Evolutionary conservation across 2,329 filamentous ascomycete species (phyloP), one percentile per base, ranked within the genome.

Genomic region (Dactylonectria macrodidyma): DNA sequence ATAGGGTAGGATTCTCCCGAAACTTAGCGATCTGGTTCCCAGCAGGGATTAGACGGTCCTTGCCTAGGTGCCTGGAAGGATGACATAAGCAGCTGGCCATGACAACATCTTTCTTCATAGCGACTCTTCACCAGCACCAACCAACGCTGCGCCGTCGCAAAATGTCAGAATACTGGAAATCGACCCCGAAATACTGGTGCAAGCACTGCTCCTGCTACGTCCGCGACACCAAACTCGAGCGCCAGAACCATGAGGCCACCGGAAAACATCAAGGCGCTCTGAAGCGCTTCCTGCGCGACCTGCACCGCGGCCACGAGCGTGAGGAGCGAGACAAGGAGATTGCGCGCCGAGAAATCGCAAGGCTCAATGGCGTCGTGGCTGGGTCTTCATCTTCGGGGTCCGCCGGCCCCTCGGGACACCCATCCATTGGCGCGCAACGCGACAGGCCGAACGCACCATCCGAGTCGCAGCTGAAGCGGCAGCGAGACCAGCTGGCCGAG

Each of bases 81-180:
- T 73, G 22, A 71, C 60, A 72, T 75, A 75, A 75, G 55, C 68
- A 60, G 22, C 16, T 22, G 22, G 7, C 36, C 47, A 33, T 54
- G 19, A 55, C 55, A 52, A 12, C 30, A 57, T 52, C 64, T 64
- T 59, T 58, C 64, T 65, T 47, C 50, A 22, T 38, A 54, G 5
- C 41, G 22, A 14, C 34, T 33, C n/a, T 41, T 14, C 54, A 34
- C 30, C 36, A 48, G 33, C 56, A 34, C 16, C 47, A 46, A 30
- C 46, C 64, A 69, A 12, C 64, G 54, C 22, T 46, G 46, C 44
- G 55, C 34, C 46, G 16, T 24, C 2, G 46, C 62, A 69, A 62
- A 62, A 98, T 99, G 96, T 92, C 96, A 0, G 96, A 98, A 86
- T 97, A 97, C 84, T 98, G 96, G 96, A 98, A 98, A 81, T 98